These are phyloP conservation scores for Hypoxylon sp. DNA, from an alignment of 2,329 filamentous ascomycete species.

Conservation along the genomic window DNA sequence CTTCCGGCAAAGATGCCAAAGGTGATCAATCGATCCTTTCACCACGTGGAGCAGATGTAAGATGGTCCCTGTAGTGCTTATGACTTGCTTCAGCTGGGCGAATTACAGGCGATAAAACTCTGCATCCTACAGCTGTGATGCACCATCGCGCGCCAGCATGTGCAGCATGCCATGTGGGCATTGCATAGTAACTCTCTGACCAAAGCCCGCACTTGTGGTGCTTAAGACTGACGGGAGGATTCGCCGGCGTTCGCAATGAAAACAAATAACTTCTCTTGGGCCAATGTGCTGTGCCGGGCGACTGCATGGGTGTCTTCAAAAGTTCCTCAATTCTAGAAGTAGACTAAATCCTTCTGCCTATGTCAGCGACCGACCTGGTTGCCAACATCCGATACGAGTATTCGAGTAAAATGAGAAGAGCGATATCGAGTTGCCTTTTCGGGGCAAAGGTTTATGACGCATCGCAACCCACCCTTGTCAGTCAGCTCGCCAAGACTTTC, in stretches of 20 bases:
- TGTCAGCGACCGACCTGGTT: constrained; percentile 17
- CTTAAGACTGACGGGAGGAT: constrained; percentile 21
- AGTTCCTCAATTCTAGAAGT: constrained; percentile 21
- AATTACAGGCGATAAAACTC: constrained; percentile 8
- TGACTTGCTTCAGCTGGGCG: constrained; percentile 5
- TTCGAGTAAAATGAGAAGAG: constrained; percentile 6
- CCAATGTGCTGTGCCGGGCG: constrained; percentile 21
- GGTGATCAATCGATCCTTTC: constrained; percentile 17
- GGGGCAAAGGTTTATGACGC: constrained; percentile 14
- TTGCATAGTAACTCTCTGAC: constrained; percentile 21
- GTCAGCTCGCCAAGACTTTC: constrained; percentile 4
- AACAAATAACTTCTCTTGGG: constrained; percentile 12
- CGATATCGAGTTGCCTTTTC: constrained; percentile 30
- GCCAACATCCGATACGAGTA: background rate
- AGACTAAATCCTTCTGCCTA: constrained; percentile 19
- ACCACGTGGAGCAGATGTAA: constrained; percentile 30
- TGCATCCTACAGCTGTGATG: constrained; percentile 7
- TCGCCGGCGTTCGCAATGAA: constrained; percentile 5
- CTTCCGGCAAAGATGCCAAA: constrained; percentile 7
- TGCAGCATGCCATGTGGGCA: constrained; percentile 34
- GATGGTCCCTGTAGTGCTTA: constrained; percentile 20
- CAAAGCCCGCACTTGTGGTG: constrained; percentile 8
- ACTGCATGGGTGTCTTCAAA: constrained; percentile 21
- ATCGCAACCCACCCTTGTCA: constrained; percentile 26
- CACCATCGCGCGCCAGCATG: constrained; percentile 1